Evolutionary conservation across 371 early-diverging fungal genomes (phyloP).

Genomic region (Mortierella sp.): DNA sequence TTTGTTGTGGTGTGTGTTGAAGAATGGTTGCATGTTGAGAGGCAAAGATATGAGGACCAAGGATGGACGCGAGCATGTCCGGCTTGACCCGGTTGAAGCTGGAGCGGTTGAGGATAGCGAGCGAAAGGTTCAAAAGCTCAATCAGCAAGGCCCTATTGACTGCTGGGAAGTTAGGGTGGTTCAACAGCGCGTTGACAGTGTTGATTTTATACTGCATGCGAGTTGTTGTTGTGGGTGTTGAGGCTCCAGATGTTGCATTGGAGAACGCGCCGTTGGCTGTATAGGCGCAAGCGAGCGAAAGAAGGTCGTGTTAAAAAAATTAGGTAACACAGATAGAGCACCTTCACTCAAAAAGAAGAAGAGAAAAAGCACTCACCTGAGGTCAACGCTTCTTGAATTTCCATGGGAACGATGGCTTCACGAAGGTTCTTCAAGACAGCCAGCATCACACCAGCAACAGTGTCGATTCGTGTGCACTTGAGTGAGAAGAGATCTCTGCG

Average conservation of each 20-base stretch:
- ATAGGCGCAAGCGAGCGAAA: not conserved
- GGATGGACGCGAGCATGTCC: slow-evolving; percentile 52
- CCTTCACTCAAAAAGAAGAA: not conserved
- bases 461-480: slow-evolving; percentile 52
- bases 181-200: slow-evolving; percentile 48
- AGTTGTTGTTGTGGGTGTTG: slow-evolving; percentile 32
- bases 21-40: slow-evolving; percentile 53
- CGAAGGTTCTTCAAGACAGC: slow-evolving; percentile 50
- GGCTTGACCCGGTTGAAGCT: slow-evolving; percentile 51
- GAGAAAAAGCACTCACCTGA: slow-evolving; percentile 22
- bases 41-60: slow-evolving; percentile 54
- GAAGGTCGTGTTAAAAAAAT: not conserved
- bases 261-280: slow-evolving; percentile 16
- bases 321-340: not conserved
- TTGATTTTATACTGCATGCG: slow-evolving; percentile 43
- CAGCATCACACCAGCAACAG: slow-evolving; percentile 53
- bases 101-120: slow-evolving; percentile 53
- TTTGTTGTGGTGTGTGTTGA: slow-evolving; percentile 53
- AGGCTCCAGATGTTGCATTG: slow-evolving; percentile 10
- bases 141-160: slow-evolving; percentile 48
- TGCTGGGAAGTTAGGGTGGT: slow-evolving; percentile 50
- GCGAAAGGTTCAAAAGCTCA: slow-evolving; percentile 51
- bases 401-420: slow-evolving; percentile 50
- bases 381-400: slow-evolving; percentile 51
- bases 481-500: slow-evolving; percentile 46